phyloP scores from a whole-genome alignment of 202 grass and related monocot genomes.

The Eragrostis tef region DNA sequence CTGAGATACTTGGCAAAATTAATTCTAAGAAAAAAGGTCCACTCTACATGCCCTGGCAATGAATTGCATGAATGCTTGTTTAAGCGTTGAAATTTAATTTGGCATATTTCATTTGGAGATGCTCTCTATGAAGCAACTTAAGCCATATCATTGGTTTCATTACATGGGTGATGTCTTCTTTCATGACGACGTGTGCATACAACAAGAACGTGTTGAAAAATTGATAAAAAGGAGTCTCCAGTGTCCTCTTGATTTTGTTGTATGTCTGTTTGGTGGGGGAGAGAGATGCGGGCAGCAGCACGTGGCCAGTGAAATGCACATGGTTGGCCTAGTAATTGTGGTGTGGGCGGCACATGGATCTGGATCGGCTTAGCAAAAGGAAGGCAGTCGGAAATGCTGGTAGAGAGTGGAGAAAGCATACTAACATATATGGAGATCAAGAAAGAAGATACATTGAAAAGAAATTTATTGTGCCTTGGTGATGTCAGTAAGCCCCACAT shows the following conservation, averaged over 20 bases:
- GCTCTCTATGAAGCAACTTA: background rate
- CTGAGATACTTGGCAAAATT: background rate
- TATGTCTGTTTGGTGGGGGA: too few species aligned
- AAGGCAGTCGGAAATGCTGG: background rate
- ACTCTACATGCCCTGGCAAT: too few species aligned
- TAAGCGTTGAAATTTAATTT: background rate
- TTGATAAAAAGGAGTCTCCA: background rate
- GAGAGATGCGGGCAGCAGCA: too few species aligned
- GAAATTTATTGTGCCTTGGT: background rate
- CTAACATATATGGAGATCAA: background rate
- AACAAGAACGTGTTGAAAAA: background rate
- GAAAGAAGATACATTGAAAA: background rate
- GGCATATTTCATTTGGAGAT: background rate
- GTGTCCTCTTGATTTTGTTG: background rate
- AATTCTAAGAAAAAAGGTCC: conserved; percentile 11
- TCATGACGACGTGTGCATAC: background rate
- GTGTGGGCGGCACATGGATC: background rate
- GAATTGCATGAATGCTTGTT: background rate
- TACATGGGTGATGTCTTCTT: background rate
- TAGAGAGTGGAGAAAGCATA: background rate
- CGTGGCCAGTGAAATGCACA: too few species aligned
- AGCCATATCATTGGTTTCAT: background rate
- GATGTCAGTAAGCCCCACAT: background rate
- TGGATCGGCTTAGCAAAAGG: background rate
- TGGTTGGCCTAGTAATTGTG: background rate